A percentile compares a stretch with the other conserved stretches of the same genome.
Evolutionary conservation across 2,329 filamentous ascomycete species (phyloP).

Genomic region (Endoconidiophora laricicola): DNA sequence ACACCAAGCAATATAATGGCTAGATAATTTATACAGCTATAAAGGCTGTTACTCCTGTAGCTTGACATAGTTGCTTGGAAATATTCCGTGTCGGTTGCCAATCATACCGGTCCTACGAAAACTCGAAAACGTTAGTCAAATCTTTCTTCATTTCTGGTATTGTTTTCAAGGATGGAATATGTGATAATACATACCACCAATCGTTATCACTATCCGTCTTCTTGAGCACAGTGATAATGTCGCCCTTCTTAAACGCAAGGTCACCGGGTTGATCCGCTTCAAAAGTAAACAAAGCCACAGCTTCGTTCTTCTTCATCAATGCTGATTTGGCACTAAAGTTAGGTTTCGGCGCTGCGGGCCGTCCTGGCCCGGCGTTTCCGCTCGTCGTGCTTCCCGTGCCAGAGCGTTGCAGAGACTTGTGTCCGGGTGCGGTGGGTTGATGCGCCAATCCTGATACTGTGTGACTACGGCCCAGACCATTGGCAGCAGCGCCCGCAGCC

Average conservation of each 20-base stretch:
- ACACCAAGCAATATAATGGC: neutral
- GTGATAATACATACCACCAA: slow-evolving; percentile 57
- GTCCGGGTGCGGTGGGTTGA: neutral
- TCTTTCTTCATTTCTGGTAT: slow-evolving; percentile 8
- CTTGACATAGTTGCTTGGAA: slow-evolving; percentile 68
- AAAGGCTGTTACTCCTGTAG: slow-evolving; percentile 34
- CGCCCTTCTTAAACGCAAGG: slow-evolving; percentile 90
- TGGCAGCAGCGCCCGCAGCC: slow-evolving; percentile 9
- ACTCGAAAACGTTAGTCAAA: neutral
- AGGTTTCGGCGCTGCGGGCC: slow-evolving; percentile 80
- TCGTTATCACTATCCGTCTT: slow-evolving; percentile 86
- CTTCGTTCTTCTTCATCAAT: slow-evolving; percentile 54
- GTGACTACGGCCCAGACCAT: slow-evolving; percentile 31
- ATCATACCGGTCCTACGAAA: slow-evolving; percentile 64
- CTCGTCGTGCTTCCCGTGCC: slow-evolving; percentile 9
- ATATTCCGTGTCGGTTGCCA: slow-evolving; percentile 73
- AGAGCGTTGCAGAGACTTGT: slow-evolving; percentile 9
- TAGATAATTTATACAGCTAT: neutral
- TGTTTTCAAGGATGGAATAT: neutral
- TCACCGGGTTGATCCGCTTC: slow-evolving; percentile 88
- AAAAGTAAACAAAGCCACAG: slow-evolving; percentile 82
- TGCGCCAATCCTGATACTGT: slow-evolving; percentile 26
- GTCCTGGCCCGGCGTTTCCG: slow-evolving; percentile 39
- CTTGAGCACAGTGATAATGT: slow-evolving; percentile 87
- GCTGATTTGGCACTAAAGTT: slow-evolving; percentile 50